Evolutionary conservation across 108 stramenopile species (phyloP), one percentile per base, ranked within the genome.

Genomic region (Discostella stelligeroides): DNA sequence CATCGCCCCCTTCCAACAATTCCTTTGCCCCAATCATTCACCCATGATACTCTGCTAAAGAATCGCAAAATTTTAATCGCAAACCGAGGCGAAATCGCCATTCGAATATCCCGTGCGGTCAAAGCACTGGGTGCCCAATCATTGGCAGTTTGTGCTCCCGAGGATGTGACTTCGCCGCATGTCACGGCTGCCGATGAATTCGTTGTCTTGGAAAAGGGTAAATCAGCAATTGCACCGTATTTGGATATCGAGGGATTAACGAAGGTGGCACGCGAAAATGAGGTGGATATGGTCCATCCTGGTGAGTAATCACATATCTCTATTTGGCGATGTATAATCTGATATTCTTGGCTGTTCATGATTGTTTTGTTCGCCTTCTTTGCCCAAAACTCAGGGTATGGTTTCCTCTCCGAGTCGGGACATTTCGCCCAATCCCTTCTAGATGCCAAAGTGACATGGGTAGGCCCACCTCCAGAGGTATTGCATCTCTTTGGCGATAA

Each of bases 21-120:
- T 6, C 34, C 58, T 1, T 51, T 77, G 4, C 68, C 68, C 17
- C 76, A 77, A 60, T 75, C 78, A 23, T 75, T 53, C 73, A 49
- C 47, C 0, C 55, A 68, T 59, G 73, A 79, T 20, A 40, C 51
- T 21, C 73, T 70, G 21, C 78, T 75, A 2, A 7, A 55, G 25
- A 82, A 81, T 59, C 82, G 80, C 46, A 92, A 91, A 64, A 63
- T 97, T 46, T 70, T 98, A 61, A 94, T 96, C 20, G 95, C 96
- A 53, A 98, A 98, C 82, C 89, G 98, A 9, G 98, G 97, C 10
- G 98, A 98, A 79, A 97, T 98, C 40, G 89, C 96, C 15, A 80
- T 91, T 25, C 91, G 98, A 10, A 94, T 98, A 30, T 68, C 81
- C 42, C 83, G 96, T n/a, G 97, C 97, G 0, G 92, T 84, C 27